Evolutionary conservation across 2,329 filamentous ascomycete genomes (phyloP).

Genomic region (Aspergillus sp.): DNA sequence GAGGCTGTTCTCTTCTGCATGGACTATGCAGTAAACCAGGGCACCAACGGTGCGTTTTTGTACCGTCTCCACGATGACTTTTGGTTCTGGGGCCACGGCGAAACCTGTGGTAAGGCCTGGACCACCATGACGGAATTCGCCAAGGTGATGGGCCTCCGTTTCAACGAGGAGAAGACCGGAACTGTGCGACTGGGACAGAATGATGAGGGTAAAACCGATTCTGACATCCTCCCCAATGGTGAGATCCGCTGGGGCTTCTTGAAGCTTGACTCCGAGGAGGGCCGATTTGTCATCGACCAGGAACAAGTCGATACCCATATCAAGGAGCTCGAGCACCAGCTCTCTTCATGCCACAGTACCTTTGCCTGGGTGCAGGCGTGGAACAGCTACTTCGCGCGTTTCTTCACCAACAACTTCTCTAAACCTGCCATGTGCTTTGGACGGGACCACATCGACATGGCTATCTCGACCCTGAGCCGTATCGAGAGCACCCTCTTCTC

Average conservation of each 20-base stretch:
- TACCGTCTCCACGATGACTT: constrained; percentile 63
- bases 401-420: constrained; percentile 56
- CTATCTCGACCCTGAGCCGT: constrained; percentile 47
- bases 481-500: constrained; percentile 51
- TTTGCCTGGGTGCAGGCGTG: constrained; percentile 58
- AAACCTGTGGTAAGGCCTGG: constrained; percentile 56
- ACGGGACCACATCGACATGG: constrained; percentile 51
- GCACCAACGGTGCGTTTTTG: constrained; percentile 50
- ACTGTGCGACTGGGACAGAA: constrained; percentile 38
- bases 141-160: constrained; percentile 50
- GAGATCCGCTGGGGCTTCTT: constrained; percentile 59
- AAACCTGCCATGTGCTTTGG: constrained; percentile 53
- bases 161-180: constrained; percentile 58
- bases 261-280: constrained; percentile 47
- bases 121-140: constrained; percentile 52
- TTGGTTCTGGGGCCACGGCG: constrained; percentile 61
- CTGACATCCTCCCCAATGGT: constrained; percentile 44
- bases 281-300: constrained; percentile 58
- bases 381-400: constrained; percentile 54
- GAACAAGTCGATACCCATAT: constrained; percentile 56
- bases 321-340: constrained; percentile 54
- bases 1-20: constrained; percentile 61
- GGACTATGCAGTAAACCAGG: constrained; percentile 60
- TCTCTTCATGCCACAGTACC: constrained; percentile 51
- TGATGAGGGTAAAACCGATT: constrained; percentile 1